Conservation (phyloP, 1,139 yeast genomes). For the Saccharomyces hybrid region DNA sequence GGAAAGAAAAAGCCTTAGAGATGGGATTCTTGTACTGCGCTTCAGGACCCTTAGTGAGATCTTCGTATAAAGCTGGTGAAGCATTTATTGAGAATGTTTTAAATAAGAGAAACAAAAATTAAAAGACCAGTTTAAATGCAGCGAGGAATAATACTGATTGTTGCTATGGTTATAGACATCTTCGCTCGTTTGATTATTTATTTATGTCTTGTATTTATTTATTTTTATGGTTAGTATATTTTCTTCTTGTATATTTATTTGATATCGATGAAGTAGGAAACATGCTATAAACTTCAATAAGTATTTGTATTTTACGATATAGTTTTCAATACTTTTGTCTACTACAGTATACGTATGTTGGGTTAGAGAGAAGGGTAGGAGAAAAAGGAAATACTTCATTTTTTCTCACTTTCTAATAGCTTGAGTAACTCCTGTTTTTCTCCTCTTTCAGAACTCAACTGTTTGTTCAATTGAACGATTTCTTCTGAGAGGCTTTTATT, state of each 20-base stretch:
- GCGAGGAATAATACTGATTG: not conserved
- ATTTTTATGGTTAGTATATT: not conserved
- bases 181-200: not conserved
- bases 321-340: not conserved
- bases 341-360: not conserved
- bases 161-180: not conserved
- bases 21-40: slow-evolving; percentile 95
- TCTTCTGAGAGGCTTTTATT: slow-evolving; percentile 40
- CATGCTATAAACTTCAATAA: not conserved
- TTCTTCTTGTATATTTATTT: not conserved
- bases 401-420: slow-evolving; percentile 39
- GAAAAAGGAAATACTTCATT: not conserved
- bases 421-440: slow-evolving; percentile 51
- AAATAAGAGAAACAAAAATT: slow-evolving; percentile 49
- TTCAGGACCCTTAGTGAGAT: slow-evolving; percentile 92
- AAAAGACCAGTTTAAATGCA: not conserved
- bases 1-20: slow-evolving; percentile 77
- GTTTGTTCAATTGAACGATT: slow-evolving; percentile 39
- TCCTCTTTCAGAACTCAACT: slow-evolving; percentile 41
- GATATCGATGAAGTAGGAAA: not conserved
- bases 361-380: not conserved
- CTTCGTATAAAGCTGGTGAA: slow-evolving; percentile 97
- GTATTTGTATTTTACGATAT: not conserved
- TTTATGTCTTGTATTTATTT: slow-evolving; percentile 1
- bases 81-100: slow-evolving; percentile 92